phyloP scores from a whole-genome alignment of 257 asterid species.

The Voacanga thouarsii region DNA sequence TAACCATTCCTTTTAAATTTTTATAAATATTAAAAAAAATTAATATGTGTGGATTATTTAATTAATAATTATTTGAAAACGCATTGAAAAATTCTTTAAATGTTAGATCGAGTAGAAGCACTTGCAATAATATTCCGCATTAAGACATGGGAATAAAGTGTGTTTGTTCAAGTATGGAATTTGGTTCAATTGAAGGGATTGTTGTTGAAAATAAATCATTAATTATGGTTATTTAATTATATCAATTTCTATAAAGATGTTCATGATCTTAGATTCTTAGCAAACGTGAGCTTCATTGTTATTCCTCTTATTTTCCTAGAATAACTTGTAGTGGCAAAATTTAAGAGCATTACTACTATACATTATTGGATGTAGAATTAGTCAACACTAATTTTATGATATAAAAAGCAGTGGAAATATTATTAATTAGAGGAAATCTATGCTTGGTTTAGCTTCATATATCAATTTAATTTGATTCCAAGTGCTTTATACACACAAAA shows the following conservation, averaged over 20 bases:
- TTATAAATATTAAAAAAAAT: too few relatives aligned
- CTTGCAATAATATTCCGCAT: not conserved
- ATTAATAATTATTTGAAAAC: too few relatives aligned
- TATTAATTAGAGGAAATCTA: not conserved
- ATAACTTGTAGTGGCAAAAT: too few relatives aligned
- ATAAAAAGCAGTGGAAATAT: not conserved
- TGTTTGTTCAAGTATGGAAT: conserved; percentile 28
- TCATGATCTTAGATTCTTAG: not conserved
- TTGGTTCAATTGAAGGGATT: conserved; percentile 11
- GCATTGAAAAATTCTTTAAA: too few relatives aligned
- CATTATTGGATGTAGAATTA: not conserved
- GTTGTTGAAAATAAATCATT: conserved; percentile 18
- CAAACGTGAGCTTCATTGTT: not conserved
- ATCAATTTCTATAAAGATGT: not conserved
- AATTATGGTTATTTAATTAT: not conserved
- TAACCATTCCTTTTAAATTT: too few relatives aligned
- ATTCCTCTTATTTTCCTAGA: not conserved
- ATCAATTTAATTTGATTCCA: not conserved
- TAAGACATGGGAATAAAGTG: conserved; percentile 11
- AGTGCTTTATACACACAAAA: not conserved
- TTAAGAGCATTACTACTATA: too few relatives aligned
- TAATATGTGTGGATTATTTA: too few relatives aligned
- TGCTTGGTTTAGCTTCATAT: conserved; percentile 7
- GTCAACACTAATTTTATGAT: not conserved
- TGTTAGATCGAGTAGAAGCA: not conserved